Evolutionary conservation across 2,329 filamentous ascomycete genomes (phyloP).

Genomic region (Ophiocordyceps camponoti-rufipedis): DNA sequence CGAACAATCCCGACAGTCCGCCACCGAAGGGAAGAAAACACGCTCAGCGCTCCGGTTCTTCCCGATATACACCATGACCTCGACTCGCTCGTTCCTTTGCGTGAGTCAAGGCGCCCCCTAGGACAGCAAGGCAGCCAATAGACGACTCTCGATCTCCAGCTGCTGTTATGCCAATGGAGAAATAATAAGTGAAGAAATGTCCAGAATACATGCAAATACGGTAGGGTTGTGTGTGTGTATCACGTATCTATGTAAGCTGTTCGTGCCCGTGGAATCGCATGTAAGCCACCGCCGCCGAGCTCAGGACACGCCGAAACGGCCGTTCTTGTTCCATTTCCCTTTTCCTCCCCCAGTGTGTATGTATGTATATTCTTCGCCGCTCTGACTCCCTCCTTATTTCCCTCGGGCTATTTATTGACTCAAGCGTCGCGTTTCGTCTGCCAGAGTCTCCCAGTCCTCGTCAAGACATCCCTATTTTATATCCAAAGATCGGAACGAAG

Average conservation of each 20-base stretch:
- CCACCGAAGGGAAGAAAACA: background rate
- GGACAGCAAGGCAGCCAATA: background rate
- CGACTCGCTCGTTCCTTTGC: background rate
- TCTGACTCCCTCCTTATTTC: background rate
- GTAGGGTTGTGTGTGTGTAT: background rate
- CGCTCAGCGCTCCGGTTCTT: background rate
- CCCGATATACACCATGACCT: background rate
- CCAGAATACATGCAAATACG: background rate
- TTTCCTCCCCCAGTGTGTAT: background rate
- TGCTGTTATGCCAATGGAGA: background rate
- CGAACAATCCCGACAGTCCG: background rate
- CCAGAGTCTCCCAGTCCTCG: background rate
- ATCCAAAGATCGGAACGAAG: no score
- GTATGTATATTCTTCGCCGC: background rate
- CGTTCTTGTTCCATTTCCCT: background rate
- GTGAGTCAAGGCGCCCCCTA: background rate
- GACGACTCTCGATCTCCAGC: background rate
- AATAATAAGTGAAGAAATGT: background rate
- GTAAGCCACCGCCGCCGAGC: background rate
- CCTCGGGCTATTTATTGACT: background rate
- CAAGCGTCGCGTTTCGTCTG: background rate
- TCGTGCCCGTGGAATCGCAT: background rate
- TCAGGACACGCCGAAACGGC: background rate
- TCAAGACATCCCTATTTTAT: background rate
- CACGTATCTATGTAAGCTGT: background rate